Percentiles rank a stretch among this genome's conserved stretches.
phyloP scores from a whole-genome alignment of 2,329 filamentous ascomycete species.

The Penicillium psychrosexuale region DNA sequence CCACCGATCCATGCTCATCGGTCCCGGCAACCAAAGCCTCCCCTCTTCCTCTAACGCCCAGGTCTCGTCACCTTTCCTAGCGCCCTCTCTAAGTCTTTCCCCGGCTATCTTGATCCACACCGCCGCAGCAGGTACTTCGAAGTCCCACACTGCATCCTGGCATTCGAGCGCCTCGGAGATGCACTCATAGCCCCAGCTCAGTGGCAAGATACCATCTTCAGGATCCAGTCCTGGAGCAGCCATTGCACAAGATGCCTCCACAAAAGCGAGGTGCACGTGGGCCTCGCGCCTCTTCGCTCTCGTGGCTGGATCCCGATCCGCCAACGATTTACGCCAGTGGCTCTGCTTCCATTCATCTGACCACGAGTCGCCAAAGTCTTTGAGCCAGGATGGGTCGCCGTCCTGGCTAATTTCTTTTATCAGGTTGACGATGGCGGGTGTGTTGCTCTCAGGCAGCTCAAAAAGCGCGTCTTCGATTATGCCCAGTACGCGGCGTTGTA shows the following conservation, averaged over 20 bases:
- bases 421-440: not conserved
- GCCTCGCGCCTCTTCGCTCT: not conserved
- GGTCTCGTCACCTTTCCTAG: not conserved
- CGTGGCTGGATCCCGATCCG: not conserved
- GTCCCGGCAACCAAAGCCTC: constrained; percentile 1
- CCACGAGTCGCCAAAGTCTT: not conserved
- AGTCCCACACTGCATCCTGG: constrained; percentile 1
- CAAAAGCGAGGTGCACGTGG: not conserved
- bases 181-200: constrained; percentile 3
- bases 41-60: constrained; percentile 3
- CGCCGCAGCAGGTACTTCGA: constrained; percentile 3
- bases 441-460: not conserved
- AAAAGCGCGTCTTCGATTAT: constrained; percentile 3
- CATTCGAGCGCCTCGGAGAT: constrained; percentile 4
- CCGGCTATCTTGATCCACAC: constrained; percentile 1
- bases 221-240: not conserved
- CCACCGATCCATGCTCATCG: constrained; percentile 5
- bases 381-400: not conserved
- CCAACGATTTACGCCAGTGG: not conserved
- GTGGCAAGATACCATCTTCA: constrained; percentile 3
- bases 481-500: not conserved
- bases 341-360: constrained; percentile 1
- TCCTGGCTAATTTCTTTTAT: not conserved
- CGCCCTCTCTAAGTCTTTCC: not conserved
- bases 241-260: constrained; percentile 1